A percentile compares a stretch with the other conserved stretches of the same genome.
phyloP scores from a whole-genome alignment of 2,329 filamentous ascomycete species.

The Colletotrichum echinochloae region DNA sequence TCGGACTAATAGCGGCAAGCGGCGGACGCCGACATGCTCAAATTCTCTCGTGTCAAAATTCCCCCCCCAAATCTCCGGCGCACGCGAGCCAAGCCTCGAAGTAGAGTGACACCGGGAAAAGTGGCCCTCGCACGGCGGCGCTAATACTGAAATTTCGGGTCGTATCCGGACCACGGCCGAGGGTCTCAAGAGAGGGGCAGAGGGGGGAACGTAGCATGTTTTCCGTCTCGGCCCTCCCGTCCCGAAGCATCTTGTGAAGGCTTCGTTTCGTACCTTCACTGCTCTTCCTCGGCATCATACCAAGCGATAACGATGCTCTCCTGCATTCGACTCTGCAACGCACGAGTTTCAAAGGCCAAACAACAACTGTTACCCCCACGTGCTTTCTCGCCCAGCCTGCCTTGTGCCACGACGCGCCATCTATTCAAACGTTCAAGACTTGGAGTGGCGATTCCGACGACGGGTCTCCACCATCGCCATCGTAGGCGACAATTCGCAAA shows the following conservation, averaged over 20 bases:
- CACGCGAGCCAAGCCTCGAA: background rate
- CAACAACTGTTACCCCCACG: no score
- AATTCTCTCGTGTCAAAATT: background rate
- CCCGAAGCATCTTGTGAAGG: no score
- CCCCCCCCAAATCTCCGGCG: background rate
- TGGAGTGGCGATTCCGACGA: background rate
- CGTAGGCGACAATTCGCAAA: background rate
- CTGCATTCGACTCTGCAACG: no score
- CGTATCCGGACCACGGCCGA: background rate
- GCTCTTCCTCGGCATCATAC: no score
- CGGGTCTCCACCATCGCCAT: background rate
- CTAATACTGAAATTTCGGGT: background rate
- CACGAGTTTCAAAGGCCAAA: no score
- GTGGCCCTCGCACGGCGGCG: background rate
- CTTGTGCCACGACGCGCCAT: no score
- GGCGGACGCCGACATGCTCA: background rate
- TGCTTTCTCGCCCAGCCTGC: no score
- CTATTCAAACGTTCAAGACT: no score
- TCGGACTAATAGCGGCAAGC: background rate
- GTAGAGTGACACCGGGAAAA: background rate
- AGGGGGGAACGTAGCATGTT: conserved; percentile 8
- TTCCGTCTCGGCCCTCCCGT: no score
- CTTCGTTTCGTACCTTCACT: no score
- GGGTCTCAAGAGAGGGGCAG: background rate
- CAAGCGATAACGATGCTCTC: no score